Percentiles rank a stretch among this genome's conserved stretches.
Evolutionary conservation across 2,329 filamentous ascomycete genomes (phyloP).

Genomic region (Onygena corvina): DNA sequence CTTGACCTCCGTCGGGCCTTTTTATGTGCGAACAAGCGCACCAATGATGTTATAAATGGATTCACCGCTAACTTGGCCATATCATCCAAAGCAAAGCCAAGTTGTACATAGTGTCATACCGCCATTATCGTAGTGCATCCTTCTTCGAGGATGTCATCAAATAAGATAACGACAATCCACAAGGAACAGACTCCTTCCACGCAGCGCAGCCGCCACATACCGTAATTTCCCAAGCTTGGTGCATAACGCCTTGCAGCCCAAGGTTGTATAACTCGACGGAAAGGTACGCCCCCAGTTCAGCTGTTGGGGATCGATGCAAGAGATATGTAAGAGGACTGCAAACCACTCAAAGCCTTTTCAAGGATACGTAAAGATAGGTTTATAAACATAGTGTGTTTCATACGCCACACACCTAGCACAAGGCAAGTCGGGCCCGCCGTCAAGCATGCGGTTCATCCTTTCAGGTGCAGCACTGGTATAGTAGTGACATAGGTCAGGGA

Average conservation of each 20-base stretch:
- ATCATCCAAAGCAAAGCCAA: not conserved
- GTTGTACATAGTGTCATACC: not conserved
- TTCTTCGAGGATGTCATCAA: not conserved
- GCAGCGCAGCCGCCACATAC: too few species aligned
- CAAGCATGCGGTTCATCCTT: too few species aligned
- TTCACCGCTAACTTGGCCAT: slow-evolving; percentile 3
- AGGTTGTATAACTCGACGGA: too few species aligned
- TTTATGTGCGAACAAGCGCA: not conserved
- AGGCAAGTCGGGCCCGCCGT: not conserved
- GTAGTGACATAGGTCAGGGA: not conserved
- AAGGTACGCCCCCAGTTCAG: too few species aligned
- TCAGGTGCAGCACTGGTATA: not conserved
- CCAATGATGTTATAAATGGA: not conserved
- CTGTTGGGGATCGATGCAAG: too few species aligned
- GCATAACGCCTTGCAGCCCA: too few species aligned
- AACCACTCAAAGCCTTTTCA: not conserved
- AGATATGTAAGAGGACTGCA: too few species aligned
- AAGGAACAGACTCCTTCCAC: not conserved
- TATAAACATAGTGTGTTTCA: not conserved
- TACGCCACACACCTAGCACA: not conserved
- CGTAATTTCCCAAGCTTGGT: too few species aligned
- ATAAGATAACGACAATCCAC: slow-evolving; percentile 1
- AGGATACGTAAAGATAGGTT: too few species aligned
- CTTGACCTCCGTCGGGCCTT: not conserved
- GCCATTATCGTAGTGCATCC: not conserved